Base-by-base conservation (phyloP, 768 basidiomycete species). In the Leccinum boreale region DNA sequence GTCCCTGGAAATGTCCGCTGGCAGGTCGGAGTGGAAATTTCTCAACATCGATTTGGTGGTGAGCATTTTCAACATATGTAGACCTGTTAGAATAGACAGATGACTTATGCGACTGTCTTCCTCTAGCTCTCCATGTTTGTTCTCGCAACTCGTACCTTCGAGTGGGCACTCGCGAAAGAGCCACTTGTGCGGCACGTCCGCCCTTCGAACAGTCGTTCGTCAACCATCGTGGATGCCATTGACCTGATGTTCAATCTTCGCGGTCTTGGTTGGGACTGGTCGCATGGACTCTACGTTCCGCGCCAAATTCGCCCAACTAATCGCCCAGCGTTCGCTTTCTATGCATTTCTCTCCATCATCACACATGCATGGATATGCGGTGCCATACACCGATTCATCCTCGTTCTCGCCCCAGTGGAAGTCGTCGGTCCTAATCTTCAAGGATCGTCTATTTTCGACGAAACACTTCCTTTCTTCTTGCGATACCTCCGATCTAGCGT, bases 231-330 rank as follows among this genome's bases (percentile, higher is more conserved):
- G 45, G 79, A 88, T 55, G 78, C 79, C 2, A 60, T 78, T 14
- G 85, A 87, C 54, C 75, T 89, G 19, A 60, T 59, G 24, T 73
- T 70, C 62, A 84, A 79, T 58, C 62, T 82, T 14, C 83, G 87
- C 17, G 87, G 86, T 7, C 65, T 75, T 48, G 85, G 83, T 14
- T 88, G 86, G 86, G 72, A 79, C 45, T 86, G 84, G 80, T 82
- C 84, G 2, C 61, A 69, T 28, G 59, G 63, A 24, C 14, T 66
- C 10, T 53, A 65, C 49, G 35, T 71, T 24, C 68, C 74, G 5
- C 67, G 56, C 5, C 79, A 81, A 60, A 77, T 72, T 10, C 78
- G 80, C 19, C 74, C 77, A 2, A 58, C 65, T 1, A 75, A 79
- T 21, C 74, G 67, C 9, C 17, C 57, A 1, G 59, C 67, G 14